Conservation (phyloP, 2,329 filamentous ascomycete genomes). For the Cladosporium cucumerinum region DNA sequence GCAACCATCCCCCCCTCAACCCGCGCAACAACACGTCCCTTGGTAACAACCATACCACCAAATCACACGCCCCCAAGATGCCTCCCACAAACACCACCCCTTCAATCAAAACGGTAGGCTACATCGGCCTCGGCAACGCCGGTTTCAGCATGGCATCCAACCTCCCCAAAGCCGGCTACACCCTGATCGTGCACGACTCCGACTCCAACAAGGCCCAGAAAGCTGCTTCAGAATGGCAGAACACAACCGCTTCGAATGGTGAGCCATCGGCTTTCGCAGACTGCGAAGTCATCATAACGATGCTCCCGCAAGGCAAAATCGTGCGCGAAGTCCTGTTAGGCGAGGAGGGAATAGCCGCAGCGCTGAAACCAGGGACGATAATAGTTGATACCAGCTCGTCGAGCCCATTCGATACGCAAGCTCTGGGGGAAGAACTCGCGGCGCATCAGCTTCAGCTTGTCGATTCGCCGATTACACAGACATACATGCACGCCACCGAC, state of each 20-base stretch:
- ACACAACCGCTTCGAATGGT: conserved; percentile 30
- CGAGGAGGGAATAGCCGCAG: conserved; percentile 30
- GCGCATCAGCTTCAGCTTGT: conserved; percentile 33
- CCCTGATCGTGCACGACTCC: conserved; percentile 33
- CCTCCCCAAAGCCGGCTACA: conserved; percentile 34
- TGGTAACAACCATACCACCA: background rate
- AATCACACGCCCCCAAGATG: background rate
- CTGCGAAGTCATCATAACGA: conserved; percentile 36
- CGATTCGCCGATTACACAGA: conserved; percentile 38
- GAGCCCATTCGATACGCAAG: conserved; percentile 36
- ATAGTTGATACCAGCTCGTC: conserved; percentile 37
- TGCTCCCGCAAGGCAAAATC: conserved; percentile 38
- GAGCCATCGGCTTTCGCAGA: conserved; percentile 31
- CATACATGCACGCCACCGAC: conserved; percentile 37
- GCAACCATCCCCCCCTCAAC: background rate
- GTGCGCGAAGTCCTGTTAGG: conserved; percentile 34
- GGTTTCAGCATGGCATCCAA: conserved; percentile 36
- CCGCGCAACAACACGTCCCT: background rate
- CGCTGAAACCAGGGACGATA: conserved; percentile 33
- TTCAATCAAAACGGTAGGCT: conserved; percentile 31
- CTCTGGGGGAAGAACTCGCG: conserved; percentile 33
- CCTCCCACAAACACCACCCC: conserved; percentile 9
- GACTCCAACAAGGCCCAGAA: conserved; percentile 26
- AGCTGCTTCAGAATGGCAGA: conserved; percentile 28
- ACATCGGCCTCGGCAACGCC: conserved; percentile 37